A percentile compares a stretch with the other conserved stretches of the same genome.
phyloP scores from a whole-genome alignment of 129 eudicot species.

The Flaveria linearis region DNA sequence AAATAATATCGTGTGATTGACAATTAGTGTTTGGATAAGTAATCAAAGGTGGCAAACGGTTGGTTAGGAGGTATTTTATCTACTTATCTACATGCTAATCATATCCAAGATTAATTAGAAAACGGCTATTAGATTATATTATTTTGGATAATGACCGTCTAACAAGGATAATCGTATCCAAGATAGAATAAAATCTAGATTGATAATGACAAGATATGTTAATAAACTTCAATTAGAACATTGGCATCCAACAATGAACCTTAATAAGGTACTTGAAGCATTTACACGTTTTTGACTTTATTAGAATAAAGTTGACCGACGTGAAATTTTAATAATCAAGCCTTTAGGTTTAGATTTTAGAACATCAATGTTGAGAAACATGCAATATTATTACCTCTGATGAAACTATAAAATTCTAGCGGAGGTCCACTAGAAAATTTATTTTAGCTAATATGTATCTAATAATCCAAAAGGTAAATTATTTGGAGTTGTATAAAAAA shows the following conservation, averaged over 20 bases:
- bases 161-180: not conserved
- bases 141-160: not conserved
- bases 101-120: not conserved
- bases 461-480: no score
- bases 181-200: not conserved
- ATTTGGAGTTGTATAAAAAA: no score
- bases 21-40: not conserved
- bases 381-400: no score
- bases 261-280: not conserved
- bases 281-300: not conserved
- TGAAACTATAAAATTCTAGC: no score
- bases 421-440: no score
- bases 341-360: not conserved
- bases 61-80: not conserved
- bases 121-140: not conserved
- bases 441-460: no score
- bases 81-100: not conserved
- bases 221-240: not conserved
- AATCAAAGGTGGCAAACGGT: not conserved
- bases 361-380: not conserved
- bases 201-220: not conserved
- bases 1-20: not conserved
- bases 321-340: not conserved
- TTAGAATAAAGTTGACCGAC: not conserved
- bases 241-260: not conserved